Base-by-base conservation (phyloP, 768 basidiomycete genomes). In the Tulasnella sp. region DNA sequence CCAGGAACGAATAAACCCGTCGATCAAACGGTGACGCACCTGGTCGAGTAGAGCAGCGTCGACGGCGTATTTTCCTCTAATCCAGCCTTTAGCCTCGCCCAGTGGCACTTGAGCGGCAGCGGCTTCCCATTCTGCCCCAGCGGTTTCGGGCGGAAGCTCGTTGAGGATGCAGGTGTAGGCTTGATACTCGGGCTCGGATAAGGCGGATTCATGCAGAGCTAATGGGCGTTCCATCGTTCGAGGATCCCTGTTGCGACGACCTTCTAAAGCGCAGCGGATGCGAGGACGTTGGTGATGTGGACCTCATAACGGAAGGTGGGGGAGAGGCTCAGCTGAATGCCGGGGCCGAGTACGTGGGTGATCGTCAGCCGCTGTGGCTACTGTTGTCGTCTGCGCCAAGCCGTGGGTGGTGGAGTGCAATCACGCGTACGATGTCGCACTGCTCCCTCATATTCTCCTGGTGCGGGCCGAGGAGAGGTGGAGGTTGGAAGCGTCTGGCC, bases 11-110 rank as follows among this genome's bases (percentile, higher is more conserved):
- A 46, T 77, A 35, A 57, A n/a, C 26, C 11, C 44, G 39, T 77
- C 35, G 74, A 57, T 69, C 44, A 74, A 23, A 26, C 2, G 35
- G 42, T 26, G n/a, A 79, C 79, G 39, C 57, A 79, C 80, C 70
- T 79, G 46, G 39, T 80, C 80, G 40, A 80, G 73, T 7, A 80
- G 20, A 11, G 71, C 79, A 69, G 79, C 80, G 15, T 80, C 80
- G 44, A 80, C 79, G 5, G 76, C 80, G 55, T 80, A 80, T 48
- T 75, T 80, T 29, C 80, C 80, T 70, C 79, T 72, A 40, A 80
- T 77, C 75, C 79, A 80, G 5, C 80, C 74, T 40, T 77, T 57
- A 29, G 79, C 79, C 29, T 77, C 71, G 55, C 76, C 74, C 46
- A 77, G 29, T 23, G 69, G 73, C 13, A 80, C 79, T 16, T 79